phyloP scores from a whole-genome alignment of 768 basidiomycete species.

The Gloeostereum incarnatum region DNA sequence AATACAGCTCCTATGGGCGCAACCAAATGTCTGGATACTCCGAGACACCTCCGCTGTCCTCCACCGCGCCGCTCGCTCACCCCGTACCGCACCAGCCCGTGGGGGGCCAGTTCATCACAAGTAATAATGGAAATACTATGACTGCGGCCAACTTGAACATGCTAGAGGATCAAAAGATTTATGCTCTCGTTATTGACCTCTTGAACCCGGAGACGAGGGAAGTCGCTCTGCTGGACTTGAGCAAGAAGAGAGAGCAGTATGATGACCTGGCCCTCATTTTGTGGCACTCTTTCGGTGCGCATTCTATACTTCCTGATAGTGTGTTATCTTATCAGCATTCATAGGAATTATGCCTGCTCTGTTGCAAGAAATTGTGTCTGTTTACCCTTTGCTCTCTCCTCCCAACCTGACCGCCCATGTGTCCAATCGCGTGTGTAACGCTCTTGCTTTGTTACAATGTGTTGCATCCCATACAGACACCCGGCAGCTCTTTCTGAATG shows the following conservation, averaged over 20 bases:
- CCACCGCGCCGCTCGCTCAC: conserved; percentile 46
- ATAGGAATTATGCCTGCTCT: conserved; percentile 96
- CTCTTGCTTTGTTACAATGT: conserved; percentile 93
- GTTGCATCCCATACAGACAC: conserved; percentile 98
- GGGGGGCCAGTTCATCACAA: conserved; percentile 29
- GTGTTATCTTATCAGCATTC: neutral
- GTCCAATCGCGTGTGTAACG: conserved; percentile 98
- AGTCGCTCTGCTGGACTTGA: conserved; percentile 85
- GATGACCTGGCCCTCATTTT: conserved; percentile 96
- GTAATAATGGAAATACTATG: no score
- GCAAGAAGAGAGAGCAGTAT: conserved; percentile 98
- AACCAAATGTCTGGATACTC: conserved; percentile 39
- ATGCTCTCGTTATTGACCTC: conserved; percentile 80
- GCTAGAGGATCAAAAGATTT: conserved; percentile 71
- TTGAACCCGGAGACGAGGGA: conserved; percentile 81
- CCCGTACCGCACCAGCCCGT: conserved; percentile 42
- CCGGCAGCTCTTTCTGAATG: conserved; percentile 88
- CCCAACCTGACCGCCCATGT: conserved; percentile 96
- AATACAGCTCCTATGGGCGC: conserved; percentile 54
- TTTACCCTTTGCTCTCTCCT: conserved; percentile 92
- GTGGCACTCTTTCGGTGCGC: conserved; percentile 94
- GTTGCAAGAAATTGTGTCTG: conserved; percentile 95
- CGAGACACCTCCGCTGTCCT: conserved; percentile 51
- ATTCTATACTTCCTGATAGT: conserved; percentile 9
- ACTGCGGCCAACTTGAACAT: conserved; percentile 22